Percentiles rank a stretch among this genome's conserved stretches.
phyloP scores from a whole-genome alignment of 2,329 filamentous ascomycete genomes.

The Botrytis pseudocinerea region DNA sequence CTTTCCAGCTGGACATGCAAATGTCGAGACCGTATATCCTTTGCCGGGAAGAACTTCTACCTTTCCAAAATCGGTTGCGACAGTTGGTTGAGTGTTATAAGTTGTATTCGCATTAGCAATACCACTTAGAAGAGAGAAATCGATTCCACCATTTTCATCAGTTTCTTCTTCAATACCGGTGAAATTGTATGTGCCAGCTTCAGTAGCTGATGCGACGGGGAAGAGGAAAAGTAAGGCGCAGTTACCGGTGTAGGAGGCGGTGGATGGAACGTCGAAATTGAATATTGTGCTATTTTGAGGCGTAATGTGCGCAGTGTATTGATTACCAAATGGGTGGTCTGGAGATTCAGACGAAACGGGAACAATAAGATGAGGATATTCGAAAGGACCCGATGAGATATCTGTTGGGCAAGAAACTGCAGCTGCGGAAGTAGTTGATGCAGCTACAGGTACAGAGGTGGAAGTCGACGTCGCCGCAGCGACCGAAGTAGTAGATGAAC shows the following conservation, averaged over 20 bases:
- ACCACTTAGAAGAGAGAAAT: constrained; percentile 49
- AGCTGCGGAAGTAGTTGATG: constrained; percentile 5
- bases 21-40: constrained; percentile 53
- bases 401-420: constrained; percentile 25
- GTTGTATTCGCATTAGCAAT: constrained; percentile 52
- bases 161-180: constrained; percentile 55
- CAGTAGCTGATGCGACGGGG: constrained; percentile 53
- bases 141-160: constrained; percentile 14
- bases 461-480: neutral
- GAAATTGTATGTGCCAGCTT: constrained; percentile 49
- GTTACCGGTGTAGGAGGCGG: constrained; percentile 44
- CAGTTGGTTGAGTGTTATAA: constrained; percentile 53
- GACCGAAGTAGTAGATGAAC: neutral
- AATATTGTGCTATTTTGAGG: constrained; percentile 51
- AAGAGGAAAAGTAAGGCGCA: constrained; percentile 68
- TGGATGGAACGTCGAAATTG: constrained; percentile 64
- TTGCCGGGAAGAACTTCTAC: constrained; percentile 53
- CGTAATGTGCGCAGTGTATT: constrained; percentile 57
- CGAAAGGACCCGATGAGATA: constrained; percentile 45
- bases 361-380: constrained; percentile 64
- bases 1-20: constrained; percentile 55
- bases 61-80: constrained; percentile 47
- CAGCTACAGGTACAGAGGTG: neutral
- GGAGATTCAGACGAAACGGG: constrained; percentile 57
- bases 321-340: constrained; percentile 52